Conservation (phyloP, 192 early-diverging fungal genomes). For the Glomus cerebriforme region DNA sequence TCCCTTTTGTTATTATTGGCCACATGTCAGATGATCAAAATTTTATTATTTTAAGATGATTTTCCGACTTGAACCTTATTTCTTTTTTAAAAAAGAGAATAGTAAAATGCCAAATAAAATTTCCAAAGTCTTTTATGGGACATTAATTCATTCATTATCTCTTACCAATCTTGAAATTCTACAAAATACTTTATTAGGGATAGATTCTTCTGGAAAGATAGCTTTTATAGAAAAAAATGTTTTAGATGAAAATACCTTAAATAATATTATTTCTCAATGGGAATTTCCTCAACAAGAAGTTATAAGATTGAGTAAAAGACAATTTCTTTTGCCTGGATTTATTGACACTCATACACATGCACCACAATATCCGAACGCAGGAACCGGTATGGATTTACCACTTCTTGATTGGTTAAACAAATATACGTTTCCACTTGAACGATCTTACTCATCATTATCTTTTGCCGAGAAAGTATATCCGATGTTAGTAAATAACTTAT, state of each 20-base stretch:
- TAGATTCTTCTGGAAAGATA: slow-evolving; percentile 70
- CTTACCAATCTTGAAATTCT: slow-evolving; percentile 69
- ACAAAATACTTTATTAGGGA: slow-evolving; percentile 63
- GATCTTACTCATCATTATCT: slow-evolving; percentile 64
- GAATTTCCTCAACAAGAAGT: slow-evolving; percentile 38
- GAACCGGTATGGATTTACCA: slow-evolving; percentile 87
- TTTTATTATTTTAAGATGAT: no score
- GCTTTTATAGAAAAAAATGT: slow-evolving; percentile 57
- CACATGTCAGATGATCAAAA: no score
- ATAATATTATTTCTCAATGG: slow-evolving; percentile 32
- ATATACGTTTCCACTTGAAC: slow-evolving; percentile 90
- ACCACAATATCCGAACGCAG: slow-evolving; percentile 87
- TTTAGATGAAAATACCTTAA: slow-evolving; percentile 36
- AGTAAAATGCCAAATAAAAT: slow-evolving; percentile 15
- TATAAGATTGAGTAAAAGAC: slow-evolving; percentile 48
- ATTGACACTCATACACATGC: slow-evolving; percentile 94
- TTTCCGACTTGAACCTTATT: not conserved
- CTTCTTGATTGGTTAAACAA: slow-evolving; percentile 88
- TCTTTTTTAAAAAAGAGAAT: not conserved
- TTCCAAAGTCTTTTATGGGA: slow-evolving; percentile 59
- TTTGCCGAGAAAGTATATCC: slow-evolving; percentile 73
- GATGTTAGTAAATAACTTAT: slow-evolving; percentile 64
- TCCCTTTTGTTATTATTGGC: no score
- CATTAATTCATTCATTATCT: slow-evolving; percentile 67
- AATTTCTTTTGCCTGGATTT: slow-evolving; percentile 89